Base-by-base conservation (phyloP, 225 moss, liverwort and hornwort genomes). In the Neckera pumila region DNA sequence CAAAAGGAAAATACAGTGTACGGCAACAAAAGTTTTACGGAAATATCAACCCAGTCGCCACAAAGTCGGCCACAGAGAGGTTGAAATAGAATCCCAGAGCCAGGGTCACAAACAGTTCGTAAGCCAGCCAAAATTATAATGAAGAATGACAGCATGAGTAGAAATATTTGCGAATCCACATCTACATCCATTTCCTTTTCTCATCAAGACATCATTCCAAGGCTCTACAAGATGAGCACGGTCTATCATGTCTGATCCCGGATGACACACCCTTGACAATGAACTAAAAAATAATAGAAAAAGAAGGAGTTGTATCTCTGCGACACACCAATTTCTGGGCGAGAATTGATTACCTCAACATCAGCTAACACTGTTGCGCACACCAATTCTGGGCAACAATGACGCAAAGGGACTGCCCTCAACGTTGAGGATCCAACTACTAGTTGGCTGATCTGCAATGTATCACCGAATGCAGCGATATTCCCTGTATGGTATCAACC, bases 191-290 rank as follows among this genome's bases (percentile, higher is more conserved):
- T 74, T 61, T 79, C 84, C 70, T 89, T 85, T 76, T 85, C 80
- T 92, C 62, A 84, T 84, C 84, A 87, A 88, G 75, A 66, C 59
- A 71, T 82, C 86, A 79, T 72, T 78, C 82, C 63, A 82, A 79
- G 80, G 63, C 81, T 86, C 80, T 63, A 49, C 76, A 76, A 82
- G 92, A 81, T 78, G 58, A 84, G 76, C 76, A 87, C 13, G 69
- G 85, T 56, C 89, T 86, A 79, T 25, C 85, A 79, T 85, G 85
- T 64, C 82, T 87, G 82, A 71, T 83, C 88, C 85, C 42, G 82
- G 38, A 88, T 74, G 83, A 86, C 82, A 86, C 82, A 86, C 69
- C 92, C 84, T 87, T 65, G 82, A 89, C 72, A 89, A 80, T 92
- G 77, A 90, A 78, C 81, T 82, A 87, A 90, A 87, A 45, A 85